Evolutionary conservation across 176 grass and related monocot species (phyloP).

Genomic region (Poa annua): DNA sequence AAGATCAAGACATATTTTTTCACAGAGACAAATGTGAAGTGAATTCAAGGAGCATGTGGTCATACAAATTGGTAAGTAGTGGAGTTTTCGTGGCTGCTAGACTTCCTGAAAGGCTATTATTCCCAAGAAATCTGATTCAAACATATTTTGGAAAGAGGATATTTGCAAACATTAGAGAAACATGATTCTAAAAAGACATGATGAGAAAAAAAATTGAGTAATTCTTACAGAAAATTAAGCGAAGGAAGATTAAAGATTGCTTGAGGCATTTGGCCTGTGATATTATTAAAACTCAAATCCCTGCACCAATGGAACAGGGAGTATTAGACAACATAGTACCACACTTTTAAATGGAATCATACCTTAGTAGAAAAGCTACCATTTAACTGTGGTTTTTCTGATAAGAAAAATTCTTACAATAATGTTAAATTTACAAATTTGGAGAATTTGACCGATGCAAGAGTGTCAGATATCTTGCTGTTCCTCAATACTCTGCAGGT

Average conservation of each 20-base stretch:
- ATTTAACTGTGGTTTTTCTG: neutral
- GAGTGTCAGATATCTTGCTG: conserved; percentile 67
- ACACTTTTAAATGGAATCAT: conserved; percentile 6
- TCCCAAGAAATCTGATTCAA: conserved; percentile 28
- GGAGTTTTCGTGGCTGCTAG: conserved; percentile 4
- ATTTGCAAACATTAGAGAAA: conserved; percentile 24
- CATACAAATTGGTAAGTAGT: conserved; percentile 28
- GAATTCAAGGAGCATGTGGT: neutral
- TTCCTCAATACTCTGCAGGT: conserved; percentile 81
- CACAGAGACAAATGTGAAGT: neutral
- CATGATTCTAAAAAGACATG: neutral
- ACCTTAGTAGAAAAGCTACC: conserved; percentile 5
- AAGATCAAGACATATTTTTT: neutral
- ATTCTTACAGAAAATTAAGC: conserved; percentile 62
- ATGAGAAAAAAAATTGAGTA: conserved; percentile 19
- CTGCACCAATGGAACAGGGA: conserved; percentile 26
- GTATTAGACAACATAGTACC: conserved; percentile 38
- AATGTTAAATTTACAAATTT: conserved; percentile 48
- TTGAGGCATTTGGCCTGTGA: conserved; percentile 21
- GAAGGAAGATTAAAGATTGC: conserved; percentile 31
- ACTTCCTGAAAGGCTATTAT: conserved; percentile 30
- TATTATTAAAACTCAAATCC: conserved; percentile 35
- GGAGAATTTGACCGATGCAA: conserved; percentile 63
- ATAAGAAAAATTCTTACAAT: conserved; percentile 46
- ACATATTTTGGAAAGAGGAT: neutral